Base-by-base conservation (phyloP, 2,329 filamentous ascomycete genomes). In the Alternaria alternata region DNA sequence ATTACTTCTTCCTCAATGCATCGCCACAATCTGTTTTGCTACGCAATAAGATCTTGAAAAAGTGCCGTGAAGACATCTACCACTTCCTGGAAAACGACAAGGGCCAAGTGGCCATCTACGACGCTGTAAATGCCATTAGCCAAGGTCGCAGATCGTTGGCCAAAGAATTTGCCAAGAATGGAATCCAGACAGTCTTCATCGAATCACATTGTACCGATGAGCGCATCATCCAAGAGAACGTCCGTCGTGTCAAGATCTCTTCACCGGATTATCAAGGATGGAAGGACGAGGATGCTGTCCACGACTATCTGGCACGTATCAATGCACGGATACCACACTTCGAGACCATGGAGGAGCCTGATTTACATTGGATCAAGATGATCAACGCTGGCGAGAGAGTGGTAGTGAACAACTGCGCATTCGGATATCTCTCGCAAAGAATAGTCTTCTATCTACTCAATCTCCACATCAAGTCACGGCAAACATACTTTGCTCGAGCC, bases 371-470 rank as follows among this genome's bases (percentile, higher is more conserved):
- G 81, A 94, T 99, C 81, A 97, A 97, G 83, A 97, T 99, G 94
- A 96, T 98, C 77, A 99, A 99, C 70, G 95, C 95, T 7, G 95
- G 95, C 44, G 89, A 94, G 74, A 89, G 93, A 68, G 91, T 99
- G 74, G 91, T 94, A 70, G 94, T 98, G 80, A 99, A 99, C 82
- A 97, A 98, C 68, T 92, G 95, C 76, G 94, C 91, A 74, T 98
- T 99, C 78, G 94, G 94, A 70, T 99, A 99, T 75, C 86, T 99
- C 32, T 96, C 94, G 0, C 94, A 99, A 77, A 89, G 95, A 62
- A 99, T 99, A 67, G 94, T 99, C 56, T 99, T 99, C 80, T 99
- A 98, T 79, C 88, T 99, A 47, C 92, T 97, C 74, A 99, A 99
- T 74, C 84, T 98, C 24, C 95, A 99, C 79, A 97, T 97, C 83